phyloP scores from a whole-genome alignment of 1,139 yeast species.

The Nakaseomyces uthaithaninus region DNA sequence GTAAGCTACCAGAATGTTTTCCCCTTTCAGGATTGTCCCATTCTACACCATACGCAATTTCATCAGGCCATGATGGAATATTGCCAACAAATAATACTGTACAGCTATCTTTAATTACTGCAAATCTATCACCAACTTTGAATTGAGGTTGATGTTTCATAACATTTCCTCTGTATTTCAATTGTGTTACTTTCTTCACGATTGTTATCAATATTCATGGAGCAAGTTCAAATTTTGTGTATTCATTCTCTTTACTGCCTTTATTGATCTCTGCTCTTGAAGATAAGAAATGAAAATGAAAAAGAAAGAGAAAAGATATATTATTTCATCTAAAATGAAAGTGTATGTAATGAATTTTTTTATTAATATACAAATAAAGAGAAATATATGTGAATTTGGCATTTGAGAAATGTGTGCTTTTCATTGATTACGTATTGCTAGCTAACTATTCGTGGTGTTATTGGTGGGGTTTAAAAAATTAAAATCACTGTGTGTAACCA shows the following conservation, averaged over 20 bases:
- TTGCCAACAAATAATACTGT: constrained; percentile 58
- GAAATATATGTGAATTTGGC: not conserved
- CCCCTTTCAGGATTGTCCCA: constrained; percentile 65
- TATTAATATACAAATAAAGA: constrained; percentile 7
- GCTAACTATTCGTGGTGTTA: no score
- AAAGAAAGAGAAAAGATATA: not conserved
- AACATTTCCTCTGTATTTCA: constrained; percentile 1
- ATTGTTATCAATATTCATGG: no score
- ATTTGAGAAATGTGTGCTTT: constrained; percentile 1
- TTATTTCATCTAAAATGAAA: not conserved
- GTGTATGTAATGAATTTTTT: not conserved
- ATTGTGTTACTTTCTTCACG: no score
- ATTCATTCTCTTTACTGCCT: no score
- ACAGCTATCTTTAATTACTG: constrained; percentile 44
- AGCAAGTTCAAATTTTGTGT: no score
- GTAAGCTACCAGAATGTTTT: constrained; percentile 46
- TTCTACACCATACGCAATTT: constrained; percentile 64
- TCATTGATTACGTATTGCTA: no score
- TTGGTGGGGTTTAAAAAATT: no score
- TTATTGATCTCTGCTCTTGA: no score
- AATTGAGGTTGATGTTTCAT: constrained; percentile 9
- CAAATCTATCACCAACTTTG: constrained; percentile 39
- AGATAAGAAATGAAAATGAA: no score
- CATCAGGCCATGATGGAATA: constrained; percentile 54
- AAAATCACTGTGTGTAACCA: no score